Percentiles rank a stretch among this genome's conserved stretches.
Evolutionary conservation across 2,329 filamentous ascomycete genomes (phyloP).

Genomic region (Aspergillus versicolor): DNA sequence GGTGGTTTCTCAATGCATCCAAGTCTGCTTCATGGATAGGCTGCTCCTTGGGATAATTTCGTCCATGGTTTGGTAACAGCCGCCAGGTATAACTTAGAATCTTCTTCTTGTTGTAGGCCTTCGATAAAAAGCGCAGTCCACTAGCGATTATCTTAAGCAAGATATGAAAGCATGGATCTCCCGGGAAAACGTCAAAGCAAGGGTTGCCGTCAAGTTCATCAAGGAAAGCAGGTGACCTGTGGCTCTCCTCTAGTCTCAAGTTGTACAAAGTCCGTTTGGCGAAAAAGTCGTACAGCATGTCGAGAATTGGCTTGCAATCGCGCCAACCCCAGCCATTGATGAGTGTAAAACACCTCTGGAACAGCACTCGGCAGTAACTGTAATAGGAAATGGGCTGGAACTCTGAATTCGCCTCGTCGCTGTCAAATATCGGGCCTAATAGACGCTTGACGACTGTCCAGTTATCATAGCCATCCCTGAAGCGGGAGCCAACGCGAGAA

Average conservation of each 20-base stretch:
- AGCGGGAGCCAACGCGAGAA: conserved; percentile 41
- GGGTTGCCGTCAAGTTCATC: conserved; percentile 48
- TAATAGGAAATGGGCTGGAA: conserved; percentile 50
- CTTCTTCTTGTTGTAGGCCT: conserved; percentile 52
- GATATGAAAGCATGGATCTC: conserved; percentile 59
- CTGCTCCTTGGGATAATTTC: conserved; percentile 60
- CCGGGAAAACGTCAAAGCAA: conserved; percentile 43
- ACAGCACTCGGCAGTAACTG: conserved; percentile 52
- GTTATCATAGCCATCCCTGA: conserved; percentile 43
- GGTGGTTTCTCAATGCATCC: conserved; percentile 60
- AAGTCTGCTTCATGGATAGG: conserved; percentile 53
- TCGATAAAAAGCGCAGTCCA: conserved; percentile 49
- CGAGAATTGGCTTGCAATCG: conserved; percentile 54
- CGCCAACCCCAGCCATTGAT: conserved; percentile 59
- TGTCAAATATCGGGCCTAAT: conserved; percentile 47
- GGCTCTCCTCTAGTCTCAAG: conserved; percentile 52
- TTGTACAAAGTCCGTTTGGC: conserved; percentile 53
- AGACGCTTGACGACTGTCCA: conserved; percentile 52
- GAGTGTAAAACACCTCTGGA: conserved; percentile 55
- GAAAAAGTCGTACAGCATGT: conserved; percentile 60
- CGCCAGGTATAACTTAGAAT: conserved; percentile 58
- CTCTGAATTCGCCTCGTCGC: conserved; percentile 46
- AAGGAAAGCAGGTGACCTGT: conserved; percentile 55
- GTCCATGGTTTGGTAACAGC: conserved; percentile 60
- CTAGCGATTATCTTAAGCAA: conserved; percentile 57